Conservation (phyloP, 768 basidiomycete genomes). For the Agaricus subrufescens region DNA sequence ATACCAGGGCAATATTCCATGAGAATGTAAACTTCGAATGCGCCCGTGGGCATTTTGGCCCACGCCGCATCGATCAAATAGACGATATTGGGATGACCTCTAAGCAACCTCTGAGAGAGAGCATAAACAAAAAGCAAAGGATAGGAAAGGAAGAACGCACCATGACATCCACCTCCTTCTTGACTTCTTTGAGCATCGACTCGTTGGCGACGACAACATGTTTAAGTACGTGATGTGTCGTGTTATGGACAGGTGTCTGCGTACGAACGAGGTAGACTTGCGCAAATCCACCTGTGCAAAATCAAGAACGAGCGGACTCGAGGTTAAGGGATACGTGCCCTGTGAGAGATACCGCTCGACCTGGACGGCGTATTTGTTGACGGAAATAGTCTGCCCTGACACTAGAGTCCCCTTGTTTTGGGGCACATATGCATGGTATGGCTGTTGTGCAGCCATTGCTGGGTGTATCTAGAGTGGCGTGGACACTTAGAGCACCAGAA, state of each 20-base stretch:
- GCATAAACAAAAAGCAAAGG: constrained; percentile 20
- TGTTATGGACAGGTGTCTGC: constrained; percentile 80
- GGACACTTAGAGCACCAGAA: constrained; percentile 12
- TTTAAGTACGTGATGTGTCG: constrained; percentile 95
- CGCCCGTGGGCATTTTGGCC: constrained; percentile 76
- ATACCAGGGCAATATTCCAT: constrained; percentile 96
- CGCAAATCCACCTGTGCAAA: constrained; percentile 82
- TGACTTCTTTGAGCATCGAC: constrained; percentile 85
- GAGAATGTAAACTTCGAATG: constrained; percentile 94
- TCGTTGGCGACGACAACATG: constrained; percentile 92
- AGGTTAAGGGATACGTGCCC: constrained; percentile 45
- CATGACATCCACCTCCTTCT: constrained; percentile 99
- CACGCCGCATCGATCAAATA: constrained; percentile 95
- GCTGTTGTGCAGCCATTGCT: constrained; percentile 46
- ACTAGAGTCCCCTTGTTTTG: constrained; percentile 63
- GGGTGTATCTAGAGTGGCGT: constrained; percentile 9
- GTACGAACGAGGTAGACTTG: constrained; percentile 96
- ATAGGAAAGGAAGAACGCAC: constrained; percentile 38
- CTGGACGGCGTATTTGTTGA: constrained; percentile 86
- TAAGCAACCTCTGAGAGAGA: constrained; percentile 68
- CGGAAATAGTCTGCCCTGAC: constrained; percentile 82
- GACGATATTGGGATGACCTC: constrained; percentile 93
- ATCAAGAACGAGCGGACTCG: constrained; percentile 12
- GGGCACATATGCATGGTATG: constrained; percentile 43
- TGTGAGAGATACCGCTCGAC: constrained; percentile 95